Evolutionary conservation across 805 yeast species (phyloP).

Genomic region (Scheffersomyces stipitis): DNA sequence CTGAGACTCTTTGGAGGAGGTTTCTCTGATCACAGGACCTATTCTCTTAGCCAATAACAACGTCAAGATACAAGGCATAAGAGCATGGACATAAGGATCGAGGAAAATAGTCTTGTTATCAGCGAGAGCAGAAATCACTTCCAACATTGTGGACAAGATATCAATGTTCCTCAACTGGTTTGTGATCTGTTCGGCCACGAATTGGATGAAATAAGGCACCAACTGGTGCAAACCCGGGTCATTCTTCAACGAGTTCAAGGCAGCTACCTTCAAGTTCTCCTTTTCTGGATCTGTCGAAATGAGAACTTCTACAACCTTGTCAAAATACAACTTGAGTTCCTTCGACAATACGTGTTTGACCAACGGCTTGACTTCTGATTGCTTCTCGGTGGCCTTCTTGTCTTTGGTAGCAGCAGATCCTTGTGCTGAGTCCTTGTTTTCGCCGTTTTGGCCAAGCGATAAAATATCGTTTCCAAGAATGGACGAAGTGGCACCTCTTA

Average conservation of each 20-base stretch:
- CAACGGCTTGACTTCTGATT: constrained; percentile 74
- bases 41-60: constrained; percentile 83
- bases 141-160: constrained; percentile 78
- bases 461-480: constrained; percentile 40
- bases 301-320: constrained; percentile 80
- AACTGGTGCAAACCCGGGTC: constrained; percentile 97
- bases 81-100: constrained; percentile 93
- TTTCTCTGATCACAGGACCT: constrained; percentile 52
- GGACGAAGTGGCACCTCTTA: constrained; percentile 76
- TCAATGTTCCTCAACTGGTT: constrained; percentile 75
- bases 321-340: constrained; percentile 91
- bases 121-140: constrained; percentile 80
- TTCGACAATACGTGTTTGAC: constrained; percentile 94
- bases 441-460: constrained; percentile 17
- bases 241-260: constrained; percentile 76
- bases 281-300: constrained; percentile 54
- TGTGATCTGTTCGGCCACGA: constrained; percentile 92
- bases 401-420: constrained; percentile 10
- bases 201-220: constrained; percentile 94
- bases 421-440: constrained; percentile 50
- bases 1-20: constrained; percentile 28
- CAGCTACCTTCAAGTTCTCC: constrained; percentile 69
- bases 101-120: constrained; percentile 82
- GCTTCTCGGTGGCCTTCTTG: constrained; percentile 40
- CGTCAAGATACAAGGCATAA: constrained; percentile 95